Base-by-base conservation (phyloP, 169 alveolate genomes). In the Eimeria praecox region DNA sequence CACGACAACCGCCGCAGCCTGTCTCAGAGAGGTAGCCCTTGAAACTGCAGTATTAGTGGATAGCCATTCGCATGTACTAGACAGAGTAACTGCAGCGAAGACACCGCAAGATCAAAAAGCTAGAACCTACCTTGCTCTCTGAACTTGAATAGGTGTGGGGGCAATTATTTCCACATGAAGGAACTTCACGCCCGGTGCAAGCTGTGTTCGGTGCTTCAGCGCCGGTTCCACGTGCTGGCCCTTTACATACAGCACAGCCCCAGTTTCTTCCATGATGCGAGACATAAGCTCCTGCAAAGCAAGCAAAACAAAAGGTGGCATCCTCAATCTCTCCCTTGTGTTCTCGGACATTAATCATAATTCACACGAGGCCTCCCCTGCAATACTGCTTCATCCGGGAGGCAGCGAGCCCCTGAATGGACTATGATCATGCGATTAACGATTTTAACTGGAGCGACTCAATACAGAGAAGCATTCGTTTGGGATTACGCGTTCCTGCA, bases 161-260 rank as follows among this genome's bases (percentile, higher is more conserved):
- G 98, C 99, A 33, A 97, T 94, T 90, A 98, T 98, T 92, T 98
- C 99, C 64, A 98, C 97, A 85, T 98, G 98, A 62, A 98, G 94
- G 54, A 95, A 97, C 95, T 98, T 98, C 69, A 91, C 92, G 27
- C 97, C 98, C 27, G 96, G 96, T 22, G 96, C 92, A 20, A 95
- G 96, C 64, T 97, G 97, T 56, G 96, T 95, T 46, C 94, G 83
- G 46, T 85, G 92, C 56, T 89, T 92, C 30, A 92, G 95, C 38
- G 97, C 97, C 80, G 97, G 98, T 66, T 97, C 98, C 59, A 96
- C 97, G 82, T 97, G 98, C 86, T 96, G 97, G 20, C 99, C 99
- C 90, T 98, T 98, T 24, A 98, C 97, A 92, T 98, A 98, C 73
- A 97, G 96, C 42, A 96, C 97, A 3, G 98, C 98, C 64, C 98